phyloP scores from a whole-genome alignment of 169 alveolate genomes.

The Perkinsus olseni region DNA sequence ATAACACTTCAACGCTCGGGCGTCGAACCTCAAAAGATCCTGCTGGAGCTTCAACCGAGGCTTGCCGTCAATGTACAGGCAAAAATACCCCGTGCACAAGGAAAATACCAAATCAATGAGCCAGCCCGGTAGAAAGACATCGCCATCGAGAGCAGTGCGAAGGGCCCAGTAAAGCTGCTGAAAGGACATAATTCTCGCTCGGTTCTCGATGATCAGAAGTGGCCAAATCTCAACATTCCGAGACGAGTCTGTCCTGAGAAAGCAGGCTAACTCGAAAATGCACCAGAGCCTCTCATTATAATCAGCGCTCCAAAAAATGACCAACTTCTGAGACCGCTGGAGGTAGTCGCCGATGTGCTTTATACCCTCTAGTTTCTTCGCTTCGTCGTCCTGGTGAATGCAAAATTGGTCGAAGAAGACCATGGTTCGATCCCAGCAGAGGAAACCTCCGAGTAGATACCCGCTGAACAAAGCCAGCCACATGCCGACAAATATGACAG shows the following conservation, averaged over 20 bases:
- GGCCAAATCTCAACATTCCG: background rate
- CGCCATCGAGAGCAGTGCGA: background rate
- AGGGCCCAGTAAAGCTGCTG: background rate
- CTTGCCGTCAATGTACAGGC: background rate
- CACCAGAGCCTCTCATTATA: background rate
- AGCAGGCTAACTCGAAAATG: background rate
- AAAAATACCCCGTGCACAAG: background rate
- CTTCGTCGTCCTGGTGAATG: background rate
- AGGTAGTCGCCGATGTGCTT: background rate
- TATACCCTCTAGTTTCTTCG: background rate
- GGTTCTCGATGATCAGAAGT: background rate
- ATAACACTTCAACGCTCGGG: background rate
- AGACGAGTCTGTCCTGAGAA: background rate
- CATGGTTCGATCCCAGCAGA: background rate
- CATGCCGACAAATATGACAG: background rate
- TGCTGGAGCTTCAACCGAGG: background rate
- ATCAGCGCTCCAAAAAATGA: background rate
- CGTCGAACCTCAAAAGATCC: background rate
- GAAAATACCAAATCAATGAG: background rate
- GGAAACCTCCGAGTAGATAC: background rate
- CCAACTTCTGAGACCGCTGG: background rate
- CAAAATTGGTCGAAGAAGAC: background rate
- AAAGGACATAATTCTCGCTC: background rate
- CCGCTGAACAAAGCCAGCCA: background rate
- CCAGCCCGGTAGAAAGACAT: background rate